Conservation (phyloP, 306 rosid species). For the Dalbergia cultrata region DNA sequence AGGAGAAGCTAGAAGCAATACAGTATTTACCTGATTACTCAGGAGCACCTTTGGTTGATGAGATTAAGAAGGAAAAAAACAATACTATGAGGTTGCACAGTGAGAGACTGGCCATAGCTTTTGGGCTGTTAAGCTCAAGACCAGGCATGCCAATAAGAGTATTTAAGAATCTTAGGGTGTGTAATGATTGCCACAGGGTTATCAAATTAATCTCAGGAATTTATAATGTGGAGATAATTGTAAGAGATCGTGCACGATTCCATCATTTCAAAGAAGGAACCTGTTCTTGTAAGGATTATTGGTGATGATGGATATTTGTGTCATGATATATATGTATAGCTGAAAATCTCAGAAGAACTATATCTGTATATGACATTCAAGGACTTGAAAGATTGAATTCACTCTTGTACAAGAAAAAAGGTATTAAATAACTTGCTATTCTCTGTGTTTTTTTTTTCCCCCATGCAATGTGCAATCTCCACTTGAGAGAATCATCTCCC, state of each 20-base stretch:
- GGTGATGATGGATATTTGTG: conserved; percentile 54
- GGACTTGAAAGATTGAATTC: background rate
- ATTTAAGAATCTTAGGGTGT: conserved; percentile 80
- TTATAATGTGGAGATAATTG: conserved; percentile 69
- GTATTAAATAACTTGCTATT: background rate
- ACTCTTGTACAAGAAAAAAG: background rate
- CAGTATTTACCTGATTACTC: conserved; percentile 68
- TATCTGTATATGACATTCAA: background rate
- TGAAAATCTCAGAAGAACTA: conserved; percentile 9
- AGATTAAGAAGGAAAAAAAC: conserved; percentile 51
- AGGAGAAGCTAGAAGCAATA: conserved; percentile 56
- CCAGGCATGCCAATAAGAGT: conserved; percentile 66
- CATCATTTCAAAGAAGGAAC: conserved; percentile 73
- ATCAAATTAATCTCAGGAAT: conserved; percentile 66
- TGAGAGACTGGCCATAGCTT: conserved; percentile 83
- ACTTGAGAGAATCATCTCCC: too few relatives aligned
- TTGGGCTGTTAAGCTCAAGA: conserved; percentile 66
- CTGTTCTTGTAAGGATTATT: conserved; percentile 80
- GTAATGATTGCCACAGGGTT: conserved; percentile 75
- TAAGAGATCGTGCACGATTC: conserved; percentile 78
- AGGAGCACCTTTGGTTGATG: conserved; percentile 66
- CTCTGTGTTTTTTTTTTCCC: too few relatives aligned
- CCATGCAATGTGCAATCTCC: too few relatives aligned
- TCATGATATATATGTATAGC: conserved; percentile 5
- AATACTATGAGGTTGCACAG: conserved; percentile 67